Base-by-base conservation (phyloP, 805 yeast species). In the Candida hispaniensis region DNA sequence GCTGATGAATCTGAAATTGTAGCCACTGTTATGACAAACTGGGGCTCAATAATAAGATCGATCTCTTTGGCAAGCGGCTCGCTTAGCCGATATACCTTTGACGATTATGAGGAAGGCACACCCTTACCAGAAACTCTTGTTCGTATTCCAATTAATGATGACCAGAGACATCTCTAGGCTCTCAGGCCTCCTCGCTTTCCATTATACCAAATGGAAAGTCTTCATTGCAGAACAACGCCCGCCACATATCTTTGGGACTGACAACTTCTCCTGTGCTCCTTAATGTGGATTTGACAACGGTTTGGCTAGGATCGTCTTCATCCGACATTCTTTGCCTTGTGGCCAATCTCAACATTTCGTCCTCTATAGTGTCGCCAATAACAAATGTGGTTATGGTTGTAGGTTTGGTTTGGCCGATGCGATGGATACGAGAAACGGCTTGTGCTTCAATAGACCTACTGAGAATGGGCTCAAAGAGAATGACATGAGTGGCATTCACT, bases 371-470 rank as follows among this genome's bases (percentile, higher is more conserved):
- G 24, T 77, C 75, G 39, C 69, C 71, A 39, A 86, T 78, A 14
- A 79, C 75, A 59, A 88, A 85, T 71, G 79, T 77, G 95, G 97
- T 91, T 2, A 88, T 93, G 1, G 75, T 78, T 0, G 98, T 91
- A 10, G 71, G 73, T 26, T 66, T 61, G 3, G 65, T 67, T 55
- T 91, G 98, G 0, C 98, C 98, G 50, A 88, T 86, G 43, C 98
- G 62, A 51, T 88, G 94, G 26, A 91, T 74, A 43, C 98, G 68
- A 32, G 93, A 81, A 36, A 86, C 79, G 0, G 97, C 96, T 52
- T 88, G 98, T 10, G 82, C 52, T 47, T 91, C 97, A 30, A 85
- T 63, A 2, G 94, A 78, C 1, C 86, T 73, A 48, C 85, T 85
- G 10, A 91, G 77, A 39, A 91, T 63, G 1, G 98, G 97, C 57